These are phyloP conservation scores for Cocos nucifera DNA, from an alignment of 176 grass and related monocot genomes.

Conservation along the genomic window DNA sequence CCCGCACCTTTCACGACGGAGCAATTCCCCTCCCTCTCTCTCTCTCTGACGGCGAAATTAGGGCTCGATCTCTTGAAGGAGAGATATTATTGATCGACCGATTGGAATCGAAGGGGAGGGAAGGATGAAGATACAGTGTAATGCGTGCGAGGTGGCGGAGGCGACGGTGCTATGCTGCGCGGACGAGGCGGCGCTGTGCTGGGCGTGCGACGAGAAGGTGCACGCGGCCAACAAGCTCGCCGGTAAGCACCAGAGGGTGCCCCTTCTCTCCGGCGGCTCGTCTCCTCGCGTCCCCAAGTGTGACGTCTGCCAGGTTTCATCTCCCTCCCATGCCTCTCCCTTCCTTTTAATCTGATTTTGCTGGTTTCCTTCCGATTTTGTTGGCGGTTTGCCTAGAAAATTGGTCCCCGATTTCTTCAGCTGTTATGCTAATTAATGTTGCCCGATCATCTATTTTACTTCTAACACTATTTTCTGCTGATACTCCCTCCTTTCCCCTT, in stretches of 20 bases:
- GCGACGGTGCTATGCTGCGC: slow-evolving; percentile 82
- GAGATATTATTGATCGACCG: no score
- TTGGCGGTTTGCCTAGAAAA: no score
- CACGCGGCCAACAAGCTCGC: slow-evolving; percentile 91
- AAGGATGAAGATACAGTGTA: slow-evolving; percentile 88
- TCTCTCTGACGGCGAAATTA: no score
- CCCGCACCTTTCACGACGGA: no score
- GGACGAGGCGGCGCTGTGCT: slow-evolving; percentile 92
- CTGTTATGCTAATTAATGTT: no score
- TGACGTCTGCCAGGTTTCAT: slow-evolving; percentile 90
- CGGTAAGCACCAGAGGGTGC: slow-evolving; percentile 80
- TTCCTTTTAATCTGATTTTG: background rate
- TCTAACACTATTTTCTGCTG: no score
- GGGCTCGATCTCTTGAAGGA: no score
- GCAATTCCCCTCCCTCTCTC: no score
- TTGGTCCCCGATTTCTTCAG: no score
- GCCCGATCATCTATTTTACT: no score
- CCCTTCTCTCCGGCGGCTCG: slow-evolving; percentile 28
- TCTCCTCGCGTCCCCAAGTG: slow-evolving; percentile 36
- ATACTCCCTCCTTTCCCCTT: no score
- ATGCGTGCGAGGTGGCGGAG: slow-evolving; percentile 80
- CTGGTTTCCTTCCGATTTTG: background rate
- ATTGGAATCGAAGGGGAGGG: no score
- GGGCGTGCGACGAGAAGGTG: slow-evolving; percentile 66
- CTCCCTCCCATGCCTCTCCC: background rate